Evolutionary conservation across 1,284 basidiomycete species (phyloP).

Genomic region (Puccinia triticina): DNA sequence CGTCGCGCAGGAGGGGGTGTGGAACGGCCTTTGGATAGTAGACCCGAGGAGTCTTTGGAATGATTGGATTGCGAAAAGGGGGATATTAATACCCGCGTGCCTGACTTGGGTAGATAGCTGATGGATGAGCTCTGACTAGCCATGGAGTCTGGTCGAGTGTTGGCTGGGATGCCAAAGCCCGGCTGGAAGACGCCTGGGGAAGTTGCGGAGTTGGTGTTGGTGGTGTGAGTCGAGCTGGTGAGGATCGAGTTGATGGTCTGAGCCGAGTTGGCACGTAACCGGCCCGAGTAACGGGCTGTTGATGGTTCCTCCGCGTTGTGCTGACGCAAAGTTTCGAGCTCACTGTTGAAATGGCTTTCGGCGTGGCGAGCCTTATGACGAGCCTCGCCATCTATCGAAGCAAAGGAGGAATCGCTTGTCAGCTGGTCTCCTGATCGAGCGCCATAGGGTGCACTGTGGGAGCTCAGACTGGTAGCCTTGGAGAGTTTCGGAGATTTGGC

Average conservation of each 20-base stretch:
- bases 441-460: background rate
- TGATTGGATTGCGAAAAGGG: background rate
- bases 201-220: slow-evolving; percentile 23
- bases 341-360: background rate
- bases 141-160: background rate
- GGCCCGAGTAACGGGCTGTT: background rate
- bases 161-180: background rate
- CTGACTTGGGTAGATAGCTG: background rate
- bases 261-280: slow-evolving; percentile 3
- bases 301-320: background rate
- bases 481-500: background rate
- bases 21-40: background rate
- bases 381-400: background rate
- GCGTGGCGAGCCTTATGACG: background rate
- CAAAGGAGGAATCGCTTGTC: background rate
- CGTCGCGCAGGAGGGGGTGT: background rate
- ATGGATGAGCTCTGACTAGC: background rate
- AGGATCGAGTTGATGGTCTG: slow-evolving; percentile 5
- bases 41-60: background rate
- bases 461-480: background rate
- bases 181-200: slow-evolving; percentile 11
- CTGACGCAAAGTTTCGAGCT: slow-evolving; percentile 26
- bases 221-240: slow-evolving; percentile 24
- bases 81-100: background rate
- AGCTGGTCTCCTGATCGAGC: background rate